Conservation (phyloP, 371 early-diverging fungal genomes). For the Phascolomyces articulosus region DNA sequence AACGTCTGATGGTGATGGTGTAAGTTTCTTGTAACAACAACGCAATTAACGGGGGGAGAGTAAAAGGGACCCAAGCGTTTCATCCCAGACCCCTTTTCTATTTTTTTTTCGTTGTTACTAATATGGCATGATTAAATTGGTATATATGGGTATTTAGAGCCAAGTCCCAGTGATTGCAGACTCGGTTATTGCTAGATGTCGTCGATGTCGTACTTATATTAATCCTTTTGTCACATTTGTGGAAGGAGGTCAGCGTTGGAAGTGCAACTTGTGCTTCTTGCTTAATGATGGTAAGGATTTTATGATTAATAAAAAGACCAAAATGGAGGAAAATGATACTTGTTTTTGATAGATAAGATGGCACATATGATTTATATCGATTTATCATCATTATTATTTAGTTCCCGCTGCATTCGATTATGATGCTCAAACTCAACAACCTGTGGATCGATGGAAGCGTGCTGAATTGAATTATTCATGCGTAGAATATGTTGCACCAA, state of each 20-base stretch:
- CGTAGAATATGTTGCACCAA: conserved; percentile 93
- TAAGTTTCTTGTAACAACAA: not conserved
- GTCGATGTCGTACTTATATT: conserved; percentile 94
- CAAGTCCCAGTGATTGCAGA: conserved; percentile 85
- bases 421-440: conserved; percentile 80
- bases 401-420: conserved; percentile 91
- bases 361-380: too few relatives aligned
- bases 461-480: conserved; percentile 88
- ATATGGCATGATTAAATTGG: too few relatives aligned
- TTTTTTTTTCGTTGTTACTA: not conserved
- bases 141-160: conserved; percentile 34
- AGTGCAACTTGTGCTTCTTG: conserved; percentile 92
- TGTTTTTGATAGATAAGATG: too few relatives aligned
- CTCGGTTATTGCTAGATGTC: conserved; percentile 87
- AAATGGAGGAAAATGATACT: not conserved
- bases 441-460: conserved; percentile 84
- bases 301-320: not conserved
- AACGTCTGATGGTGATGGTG: conserved; percentile 51
- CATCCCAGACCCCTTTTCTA: not conserved
- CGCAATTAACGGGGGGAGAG: too few relatives aligned
- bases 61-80: too few relatives aligned
- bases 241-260: conserved; percentile 93
- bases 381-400: conserved; percentile 35
- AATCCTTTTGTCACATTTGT: conserved; percentile 94
- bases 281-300: conserved; percentile 76